Base-by-base conservation (phyloP, 1,284 basidiomycete genomes). In the Ustilago hordei region DNA sequence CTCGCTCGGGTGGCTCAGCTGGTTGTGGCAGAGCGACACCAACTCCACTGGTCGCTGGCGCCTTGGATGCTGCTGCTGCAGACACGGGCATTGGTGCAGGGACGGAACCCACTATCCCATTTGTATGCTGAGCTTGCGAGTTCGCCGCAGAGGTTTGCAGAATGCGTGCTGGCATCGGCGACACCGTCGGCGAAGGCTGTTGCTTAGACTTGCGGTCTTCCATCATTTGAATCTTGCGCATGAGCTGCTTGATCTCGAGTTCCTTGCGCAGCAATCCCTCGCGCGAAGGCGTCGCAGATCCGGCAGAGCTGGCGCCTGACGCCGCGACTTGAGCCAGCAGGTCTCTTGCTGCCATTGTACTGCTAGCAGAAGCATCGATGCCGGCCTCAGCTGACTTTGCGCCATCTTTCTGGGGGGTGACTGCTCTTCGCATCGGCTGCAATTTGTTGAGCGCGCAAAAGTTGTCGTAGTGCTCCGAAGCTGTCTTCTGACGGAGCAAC, bases 201-300 rank as follows among this genome's bases (percentile, higher is more conserved):
- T 73, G 70, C 55, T 52, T 60, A 4, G 69, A 62, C 55, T 68
- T 73, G 47, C 70, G 70, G 48, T 70, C 55, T 43, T 76, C 74
- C 65, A 71, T 71, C 59, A 64, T 50, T 39, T 69, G 69, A 9
- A 76, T 71, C 57, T 63, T 67, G 43, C 53, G 68, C 65, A 62
- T 76, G 43, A 76, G 41, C 39, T 64, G 65, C 62, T 69, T 70
- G 67, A 77, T 77, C 34, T 77, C 75, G 15, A 73, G 67, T 50
- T 77, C 75, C 57, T 77, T 77, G 35, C 63, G 62, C 38, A 66
- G 41, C 55, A 77, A 61, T 5, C 73, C 69, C 19, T 73, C 69
- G 28, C 60, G 62, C 6, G 68, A 75, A n/a, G 73, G 68, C 15
- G 72, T 67, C 19, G 58, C 50, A 3, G 64, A 38, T 6, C 47